Evolutionary conservation across 2,329 filamentous ascomycete species (phyloP), one percentile per base, ranked within the genome.

Genomic region (Aureobasidium sp.): DNA sequence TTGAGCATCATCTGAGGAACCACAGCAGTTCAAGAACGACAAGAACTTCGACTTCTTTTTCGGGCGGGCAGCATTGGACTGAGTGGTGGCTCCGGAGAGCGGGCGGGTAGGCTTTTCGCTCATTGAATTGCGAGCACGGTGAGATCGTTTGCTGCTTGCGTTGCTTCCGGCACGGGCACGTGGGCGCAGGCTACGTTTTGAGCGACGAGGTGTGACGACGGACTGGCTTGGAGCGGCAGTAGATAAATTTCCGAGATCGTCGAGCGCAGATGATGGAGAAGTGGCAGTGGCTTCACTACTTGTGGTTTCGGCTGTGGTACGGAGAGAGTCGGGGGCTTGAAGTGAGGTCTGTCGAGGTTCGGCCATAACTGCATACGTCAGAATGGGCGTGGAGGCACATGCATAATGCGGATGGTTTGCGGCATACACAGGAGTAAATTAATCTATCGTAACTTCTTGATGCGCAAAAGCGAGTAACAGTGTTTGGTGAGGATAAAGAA

Each of bases 1-100:
- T 6, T 84, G 82, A 17, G 81, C 80, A 66, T 83, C 80, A 65
- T 87, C 85, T 55, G 86, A 84, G 44, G 84, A 80, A 61, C 79
- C 81, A 72, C 87, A 90, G 76, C 87, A 90, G 64, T 82, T 84
- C 63, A 90, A 78, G 61, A 90, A 81, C 13, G 76, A 71, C 12
- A 80, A 68, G 36, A 80, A 67, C 26, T 73, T 71, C 41, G 75
- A 76, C 69, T 77, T 78, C 68, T 75, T 78, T 63, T 71, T 76
- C 66, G 66, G 69, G 71, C 51, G 70, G 69, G 47, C 72, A 69
- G 59, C 39, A 24, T 50, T 47, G 29, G 53, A 61, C 46, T 69
- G 66, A 27, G 70, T 71, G 61, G 70, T 69, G 34, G 70, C 66
- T 20, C 70, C 68, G n/a, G 74, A 69, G 46, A 70, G 66, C 63